Evolutionary conservation across 108 stramenopile species (phyloP).

Genomic region (Epipyxis sp.): DNA sequence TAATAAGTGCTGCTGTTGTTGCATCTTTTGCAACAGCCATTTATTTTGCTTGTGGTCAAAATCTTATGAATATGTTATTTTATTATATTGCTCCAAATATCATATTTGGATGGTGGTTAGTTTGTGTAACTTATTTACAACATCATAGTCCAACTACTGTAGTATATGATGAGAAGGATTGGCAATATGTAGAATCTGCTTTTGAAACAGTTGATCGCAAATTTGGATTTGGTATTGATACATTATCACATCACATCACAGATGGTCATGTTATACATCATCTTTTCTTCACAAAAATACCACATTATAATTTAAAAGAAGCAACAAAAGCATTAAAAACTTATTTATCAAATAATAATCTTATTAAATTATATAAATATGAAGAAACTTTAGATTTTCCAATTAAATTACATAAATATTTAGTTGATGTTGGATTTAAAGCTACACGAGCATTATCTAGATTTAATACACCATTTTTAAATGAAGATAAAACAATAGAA

Average conservation of each 20-base stretch:
- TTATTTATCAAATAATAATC: not conserved
- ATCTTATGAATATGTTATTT: slow-evolving; percentile 57
- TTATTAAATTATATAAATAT: not conserved
- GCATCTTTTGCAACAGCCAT: slow-evolving; percentile 55
- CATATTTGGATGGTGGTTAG: slow-evolving; percentile 77
- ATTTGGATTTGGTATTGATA: slow-evolving; percentile 75
- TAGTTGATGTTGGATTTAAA: slow-evolving; percentile 6
- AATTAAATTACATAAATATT: not conserved
- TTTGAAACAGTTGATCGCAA: slow-evolving; percentile 81
- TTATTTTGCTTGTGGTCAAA: slow-evolving; percentile 36
- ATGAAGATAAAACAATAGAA: too few species aligned
- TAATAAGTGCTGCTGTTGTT: slow-evolving; percentile 54
- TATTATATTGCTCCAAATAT: slow-evolving; percentile 69
- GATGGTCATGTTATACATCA: slow-evolving; percentile 87
- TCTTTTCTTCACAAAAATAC: slow-evolving; percentile 80
- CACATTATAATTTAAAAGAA: slow-evolving; percentile 69
- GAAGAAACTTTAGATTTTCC: slow-evolving; percentile 18
- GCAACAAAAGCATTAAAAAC: slow-evolving; percentile 4
- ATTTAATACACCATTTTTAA: too few species aligned
- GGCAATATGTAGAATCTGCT: slow-evolving; percentile 66
- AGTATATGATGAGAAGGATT: slow-evolving; percentile 74
- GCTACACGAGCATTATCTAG: not conserved
- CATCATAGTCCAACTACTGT: slow-evolving; percentile 78
- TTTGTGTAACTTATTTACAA: slow-evolving; percentile 87
- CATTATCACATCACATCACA: slow-evolving; percentile 79